phyloP scores from a whole-genome alignment of 176 grass and related monocot species.

The Urochloa ruziziensis region DNA sequence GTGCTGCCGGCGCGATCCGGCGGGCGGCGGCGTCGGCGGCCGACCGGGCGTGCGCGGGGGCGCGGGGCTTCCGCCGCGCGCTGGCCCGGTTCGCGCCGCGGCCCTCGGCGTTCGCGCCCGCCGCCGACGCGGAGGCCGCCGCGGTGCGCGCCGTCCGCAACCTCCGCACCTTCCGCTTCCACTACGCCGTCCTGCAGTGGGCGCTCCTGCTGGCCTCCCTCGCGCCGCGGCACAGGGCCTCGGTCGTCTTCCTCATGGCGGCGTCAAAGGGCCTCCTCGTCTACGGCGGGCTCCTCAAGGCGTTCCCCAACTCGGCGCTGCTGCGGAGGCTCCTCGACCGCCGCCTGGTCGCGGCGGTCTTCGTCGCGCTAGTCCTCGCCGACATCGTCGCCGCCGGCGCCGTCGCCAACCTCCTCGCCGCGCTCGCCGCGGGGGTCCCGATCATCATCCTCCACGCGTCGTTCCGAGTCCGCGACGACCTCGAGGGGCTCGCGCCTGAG shows the following conservation, averaged over 20 bases:
- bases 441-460: slow-evolving; percentile 61
- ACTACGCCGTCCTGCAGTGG: slow-evolving; percentile 74
- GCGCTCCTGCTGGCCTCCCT: slow-evolving; percentile 64
- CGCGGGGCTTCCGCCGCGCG: slow-evolving; percentile 43
- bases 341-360: slow-evolving; percentile 49
- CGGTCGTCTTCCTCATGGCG: slow-evolving; percentile 88
- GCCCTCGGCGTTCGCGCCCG: slow-evolving; percentile 47
- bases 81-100: slow-evolving; percentile 69
- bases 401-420: slow-evolving; percentile 53
- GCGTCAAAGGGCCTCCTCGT: slow-evolving; percentile 70
- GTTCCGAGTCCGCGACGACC: slow-evolving; percentile 71
- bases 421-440: slow-evolving; percentile 49
- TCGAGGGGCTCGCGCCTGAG: slow-evolving; percentile 36
- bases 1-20: slow-evolving; percentile 45
- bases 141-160: slow-evolving; percentile 82
- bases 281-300: slow-evolving; percentile 63
- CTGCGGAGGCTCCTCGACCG: slow-evolving; percentile 73
- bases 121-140: slow-evolving; percentile 64
- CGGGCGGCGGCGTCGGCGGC: slow-evolving; percentile 44
- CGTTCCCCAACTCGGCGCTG: slow-evolving; percentile 59
- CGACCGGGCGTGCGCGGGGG: slow-evolving; percentile 48
- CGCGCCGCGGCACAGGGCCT: slow-evolving; percentile 51
- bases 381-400: slow-evolving; percentile 58
- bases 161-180: slow-evolving; percentile 63
- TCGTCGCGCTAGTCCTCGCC: slow-evolving; percentile 56